Conservation (phyloP, 2,329 filamentous ascomycete genomes). For the Decorospora gaudefroyi region DNA sequence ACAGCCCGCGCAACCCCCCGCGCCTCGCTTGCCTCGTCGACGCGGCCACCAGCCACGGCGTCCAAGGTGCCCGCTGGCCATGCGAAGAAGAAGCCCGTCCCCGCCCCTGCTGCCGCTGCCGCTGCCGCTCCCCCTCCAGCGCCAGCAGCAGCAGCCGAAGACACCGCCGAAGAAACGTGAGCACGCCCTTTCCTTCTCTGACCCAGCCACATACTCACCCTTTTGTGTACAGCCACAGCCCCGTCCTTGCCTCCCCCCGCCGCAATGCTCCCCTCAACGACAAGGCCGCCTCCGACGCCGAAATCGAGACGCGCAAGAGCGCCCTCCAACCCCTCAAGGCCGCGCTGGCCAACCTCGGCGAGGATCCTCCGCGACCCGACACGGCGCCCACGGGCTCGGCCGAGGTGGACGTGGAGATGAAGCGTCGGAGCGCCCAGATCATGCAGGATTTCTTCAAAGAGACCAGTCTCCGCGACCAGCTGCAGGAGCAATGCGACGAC, state of each 20-base stretch:
- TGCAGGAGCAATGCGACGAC: slow-evolving; percentile 45
- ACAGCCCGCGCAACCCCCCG: slow-evolving; percentile 36
- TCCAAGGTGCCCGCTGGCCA: slow-evolving; percentile 30
- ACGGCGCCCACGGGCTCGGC: slow-evolving; percentile 41
- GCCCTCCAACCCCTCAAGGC: slow-evolving; percentile 36
- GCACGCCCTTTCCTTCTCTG: not conserved
- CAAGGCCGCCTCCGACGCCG: slow-evolving; percentile 45
- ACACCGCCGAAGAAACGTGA: slow-evolving; percentile 16
- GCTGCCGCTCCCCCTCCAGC: slow-evolving; percentile 16
- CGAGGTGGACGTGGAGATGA: slow-evolving; percentile 40
- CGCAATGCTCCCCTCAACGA: slow-evolving; percentile 36
- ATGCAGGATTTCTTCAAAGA: slow-evolving; percentile 50
- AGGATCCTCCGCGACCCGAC: slow-evolving; percentile 36
- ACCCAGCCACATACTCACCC: not conserved
- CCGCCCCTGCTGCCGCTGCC: slow-evolving; percentile 25
- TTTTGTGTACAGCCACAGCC: slow-evolving; percentile 21
- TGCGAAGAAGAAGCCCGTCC: slow-evolving; percentile 39
- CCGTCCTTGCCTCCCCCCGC: slow-evolving; percentile 30
- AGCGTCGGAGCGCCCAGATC: slow-evolving; percentile 41
- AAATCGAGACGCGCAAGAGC: slow-evolving; percentile 37
- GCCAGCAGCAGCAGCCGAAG: slow-evolving; percentile 12
- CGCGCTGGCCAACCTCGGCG: slow-evolving; percentile 38
- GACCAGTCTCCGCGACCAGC: slow-evolving; percentile 43
- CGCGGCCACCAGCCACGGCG: slow-evolving; percentile 27
- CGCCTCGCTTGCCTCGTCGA: slow-evolving; percentile 34